Conservation (phyloP, 129 eudicot species). For the Flaveria trinervia region DNA sequence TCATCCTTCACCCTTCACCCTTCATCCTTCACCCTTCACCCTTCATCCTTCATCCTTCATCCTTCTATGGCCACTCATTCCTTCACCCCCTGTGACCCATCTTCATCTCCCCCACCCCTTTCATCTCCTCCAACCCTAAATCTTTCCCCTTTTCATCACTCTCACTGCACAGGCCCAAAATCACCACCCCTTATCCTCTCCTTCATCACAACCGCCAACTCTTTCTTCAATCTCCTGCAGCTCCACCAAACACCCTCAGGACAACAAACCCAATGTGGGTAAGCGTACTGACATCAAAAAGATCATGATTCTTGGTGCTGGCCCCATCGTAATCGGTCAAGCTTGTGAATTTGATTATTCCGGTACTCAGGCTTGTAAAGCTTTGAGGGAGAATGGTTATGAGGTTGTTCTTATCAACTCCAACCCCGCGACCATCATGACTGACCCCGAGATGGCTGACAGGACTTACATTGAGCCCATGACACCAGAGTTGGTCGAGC, state of each 20-base stretch:
- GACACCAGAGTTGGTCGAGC: constrained; percentile 91
- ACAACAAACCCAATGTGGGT: constrained; percentile 40
- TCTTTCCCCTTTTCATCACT: constrained; percentile 1
- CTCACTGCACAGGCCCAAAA: constrained; percentile 14
- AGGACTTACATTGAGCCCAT: constrained; percentile 94
- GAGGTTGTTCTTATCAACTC: constrained; percentile 82
- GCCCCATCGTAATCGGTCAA: constrained; percentile 94
- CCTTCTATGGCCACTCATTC: constrained; percentile 3
- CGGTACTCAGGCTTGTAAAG: constrained; percentile 96
- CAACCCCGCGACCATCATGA: constrained; percentile 97
- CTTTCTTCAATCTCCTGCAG: constrained; percentile 8
- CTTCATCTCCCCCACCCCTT: constrained; percentile 17
- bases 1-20: too few species aligned
- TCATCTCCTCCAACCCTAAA: constrained; percentile 21
- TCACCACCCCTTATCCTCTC: not conserved
- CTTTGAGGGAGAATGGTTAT: constrained; percentile 87
- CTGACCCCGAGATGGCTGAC: constrained; percentile 94
- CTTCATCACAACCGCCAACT: constrained; percentile 13
- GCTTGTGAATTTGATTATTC: constrained; percentile 97
- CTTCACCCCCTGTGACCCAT: constrained; percentile 25
- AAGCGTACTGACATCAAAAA: constrained; percentile 91
- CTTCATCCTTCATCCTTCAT: too few species aligned
- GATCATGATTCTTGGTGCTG: constrained; percentile 91
- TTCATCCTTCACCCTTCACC: too few species aligned
- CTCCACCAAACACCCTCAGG: not conserved